phyloP scores from a whole-genome alignment of 2,329 filamentous ascomycete genomes.

The Trichoderma sp. region DNA sequence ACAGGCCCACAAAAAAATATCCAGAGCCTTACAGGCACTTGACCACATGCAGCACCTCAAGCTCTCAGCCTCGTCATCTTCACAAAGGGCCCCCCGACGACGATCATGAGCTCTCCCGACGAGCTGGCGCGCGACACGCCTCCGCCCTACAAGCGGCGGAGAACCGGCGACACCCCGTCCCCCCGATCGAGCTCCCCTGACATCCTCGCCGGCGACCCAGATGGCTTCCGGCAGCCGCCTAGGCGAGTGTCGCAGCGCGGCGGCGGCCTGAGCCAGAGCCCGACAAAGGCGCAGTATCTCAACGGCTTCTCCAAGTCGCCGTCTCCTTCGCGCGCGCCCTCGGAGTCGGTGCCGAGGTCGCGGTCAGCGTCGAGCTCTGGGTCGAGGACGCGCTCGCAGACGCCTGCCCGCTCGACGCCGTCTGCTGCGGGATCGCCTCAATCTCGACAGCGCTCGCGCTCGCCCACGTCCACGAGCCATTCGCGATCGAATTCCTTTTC shows the following conservation, averaged over 20 bases:
- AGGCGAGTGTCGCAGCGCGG: slow-evolving; percentile 24
- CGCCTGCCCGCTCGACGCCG: slow-evolving; percentile 38
- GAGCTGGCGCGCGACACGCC: slow-evolving; percentile 35
- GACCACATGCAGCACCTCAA: not conserved
- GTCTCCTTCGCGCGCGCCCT: slow-evolving; percentile 34
- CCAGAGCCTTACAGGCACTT: slow-evolving; percentile 24
- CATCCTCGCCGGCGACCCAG: slow-evolving; percentile 29
- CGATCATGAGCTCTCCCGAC: slow-evolving; percentile 39
- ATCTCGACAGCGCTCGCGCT: slow-evolving; percentile 38
- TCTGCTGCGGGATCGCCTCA: slow-evolving; percentile 35
- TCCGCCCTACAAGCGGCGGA: slow-evolving; percentile 39
- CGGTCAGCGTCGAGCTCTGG: slow-evolving; percentile 42
- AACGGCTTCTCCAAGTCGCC: slow-evolving; percentile 27
- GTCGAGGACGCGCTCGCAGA: slow-evolving; percentile 45
- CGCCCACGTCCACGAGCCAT: slow-evolving; percentile 38
- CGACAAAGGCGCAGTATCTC: slow-evolving; percentile 33
- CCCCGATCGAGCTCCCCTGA: slow-evolving; percentile 35
- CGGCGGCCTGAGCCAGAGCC: slow-evolving; percentile 32
- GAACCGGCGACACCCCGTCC: slow-evolving; percentile 38
- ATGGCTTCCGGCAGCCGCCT: slow-evolving; percentile 18
- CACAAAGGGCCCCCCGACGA: not conserved
- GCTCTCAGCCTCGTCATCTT: slow-evolving; percentile 30
- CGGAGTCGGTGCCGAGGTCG: slow-evolving; percentile 38
- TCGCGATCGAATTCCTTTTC: slow-evolving; percentile 39
- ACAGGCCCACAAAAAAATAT: slow-evolving; percentile 26